Conservation (phyloP, 345 rosid species). For the Iberis pinnata region DNA sequence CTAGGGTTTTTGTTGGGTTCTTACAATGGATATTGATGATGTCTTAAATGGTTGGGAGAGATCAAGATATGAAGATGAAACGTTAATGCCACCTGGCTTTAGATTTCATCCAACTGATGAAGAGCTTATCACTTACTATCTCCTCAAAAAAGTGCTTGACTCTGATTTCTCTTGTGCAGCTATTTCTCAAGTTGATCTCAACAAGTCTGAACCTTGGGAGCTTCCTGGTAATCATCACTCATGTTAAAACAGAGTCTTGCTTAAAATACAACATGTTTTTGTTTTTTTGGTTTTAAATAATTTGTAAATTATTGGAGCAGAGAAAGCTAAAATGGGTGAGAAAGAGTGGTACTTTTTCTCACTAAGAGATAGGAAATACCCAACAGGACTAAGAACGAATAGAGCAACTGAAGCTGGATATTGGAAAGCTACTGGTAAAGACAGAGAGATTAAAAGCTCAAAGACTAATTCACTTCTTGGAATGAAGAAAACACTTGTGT, state of each 20-base stretch:
- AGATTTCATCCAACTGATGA: conserved; percentile 94
- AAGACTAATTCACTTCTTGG: conserved; percentile 78
- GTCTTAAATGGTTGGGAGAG: conserved; percentile 35
- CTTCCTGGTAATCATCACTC: conserved; percentile 55
- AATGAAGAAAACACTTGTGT: conserved; percentile 91
- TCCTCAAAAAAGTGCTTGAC: conserved; percentile 74
- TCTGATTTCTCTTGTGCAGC: conserved; percentile 64
- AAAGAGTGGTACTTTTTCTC: conserved; percentile 95
- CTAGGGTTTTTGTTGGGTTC: conserved; percentile 11
- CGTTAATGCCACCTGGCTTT: conserved; percentile 79
- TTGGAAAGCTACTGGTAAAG: conserved; percentile 98
- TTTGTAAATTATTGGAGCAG: conserved; percentile 35
- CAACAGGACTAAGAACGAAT: conserved; percentile 88
- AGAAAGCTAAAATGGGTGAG: conserved; percentile 89
- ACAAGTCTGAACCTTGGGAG: conserved; percentile 98
- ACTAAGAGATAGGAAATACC: conserved; percentile 78
- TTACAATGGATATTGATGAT: conserved; percentile 45
- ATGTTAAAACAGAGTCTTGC: neutral
- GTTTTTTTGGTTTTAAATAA: no score
- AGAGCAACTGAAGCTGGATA: conserved; percentile 96
- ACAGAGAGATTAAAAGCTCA: conserved; percentile 78
- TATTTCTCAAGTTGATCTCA: conserved; percentile 82
- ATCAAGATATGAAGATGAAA: conserved; percentile 28
- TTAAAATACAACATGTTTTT: no score
- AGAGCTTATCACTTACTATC: conserved; percentile 85